phyloP scores from a whole-genome alignment of 176 grass and related monocot genomes.

The Carex kokanica region DNA sequence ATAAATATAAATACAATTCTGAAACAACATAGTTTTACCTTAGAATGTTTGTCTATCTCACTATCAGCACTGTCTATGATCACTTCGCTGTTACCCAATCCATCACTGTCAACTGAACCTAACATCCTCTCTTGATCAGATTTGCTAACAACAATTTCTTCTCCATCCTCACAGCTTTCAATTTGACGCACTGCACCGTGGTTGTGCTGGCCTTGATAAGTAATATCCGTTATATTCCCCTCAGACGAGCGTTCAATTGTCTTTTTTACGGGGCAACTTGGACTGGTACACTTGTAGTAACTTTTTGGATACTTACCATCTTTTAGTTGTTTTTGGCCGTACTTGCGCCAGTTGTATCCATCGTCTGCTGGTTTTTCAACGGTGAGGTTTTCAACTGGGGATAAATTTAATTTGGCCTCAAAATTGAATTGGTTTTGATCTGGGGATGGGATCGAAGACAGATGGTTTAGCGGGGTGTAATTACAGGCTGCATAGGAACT shows the following conservation, averaged over 20 bases:
- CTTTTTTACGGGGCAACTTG: slow-evolving; percentile 70
- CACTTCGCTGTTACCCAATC: slow-evolving; percentile 14
- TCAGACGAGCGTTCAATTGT: slow-evolving; percentile 61
- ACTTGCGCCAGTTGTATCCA: slow-evolving; percentile 88
- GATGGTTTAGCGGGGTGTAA: background rate
- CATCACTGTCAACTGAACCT: slow-evolving; percentile 4
- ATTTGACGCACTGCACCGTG: slow-evolving; percentile 27
- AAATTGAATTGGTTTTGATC: slow-evolving; percentile 26
- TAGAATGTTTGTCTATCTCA: slow-evolving; percentile 16
- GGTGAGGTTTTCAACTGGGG: slow-evolving; percentile 5
- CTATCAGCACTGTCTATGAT: slow-evolving; percentile 15
- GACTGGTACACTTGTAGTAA: slow-evolving; percentile 72
- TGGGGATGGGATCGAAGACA: background rate
- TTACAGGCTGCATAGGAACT: background rate
- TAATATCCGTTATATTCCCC: slow-evolving; percentile 75
- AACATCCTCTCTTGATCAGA: slow-evolving; percentile 17
- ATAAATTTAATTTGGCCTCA: background rate
- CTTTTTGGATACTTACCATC: slow-evolving; percentile 67
- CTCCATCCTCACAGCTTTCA: background rate
- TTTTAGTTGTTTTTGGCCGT: slow-evolving; percentile 87
- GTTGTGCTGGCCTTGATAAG: slow-evolving; percentile 72
- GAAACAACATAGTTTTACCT: background rate
- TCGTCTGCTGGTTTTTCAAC: slow-evolving; percentile 73
- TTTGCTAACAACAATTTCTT: slow-evolving; percentile 4
- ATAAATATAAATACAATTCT: background rate